phyloP scores from a whole-genome alignment of 768 basidiomycete genomes.

The Pleurotus eryngii region DNA sequence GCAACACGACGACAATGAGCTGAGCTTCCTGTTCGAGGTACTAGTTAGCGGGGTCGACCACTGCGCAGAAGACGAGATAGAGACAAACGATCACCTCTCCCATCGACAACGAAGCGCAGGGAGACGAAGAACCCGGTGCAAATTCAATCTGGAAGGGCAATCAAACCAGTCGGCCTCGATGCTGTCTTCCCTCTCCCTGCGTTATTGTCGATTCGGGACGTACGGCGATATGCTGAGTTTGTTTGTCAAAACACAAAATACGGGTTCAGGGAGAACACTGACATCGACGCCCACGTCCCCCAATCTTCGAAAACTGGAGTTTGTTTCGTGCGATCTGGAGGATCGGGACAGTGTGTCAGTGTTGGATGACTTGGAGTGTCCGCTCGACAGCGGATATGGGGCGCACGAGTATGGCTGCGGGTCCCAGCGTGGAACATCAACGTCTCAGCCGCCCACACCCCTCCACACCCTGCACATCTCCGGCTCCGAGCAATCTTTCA shows the following conservation, averaged over 20 bases:
- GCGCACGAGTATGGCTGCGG: too few relatives aligned
- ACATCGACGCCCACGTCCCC: background rate
- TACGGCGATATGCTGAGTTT: background rate
- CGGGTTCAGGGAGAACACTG: too few relatives aligned
- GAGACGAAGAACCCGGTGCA: too few relatives aligned
- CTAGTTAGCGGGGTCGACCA: too few relatives aligned
- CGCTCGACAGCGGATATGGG: too few relatives aligned
- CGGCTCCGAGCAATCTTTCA: background rate
- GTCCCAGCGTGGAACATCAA: background rate
- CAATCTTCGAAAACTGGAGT: background rate
- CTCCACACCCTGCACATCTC: background rate
- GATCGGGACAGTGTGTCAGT: background rate
- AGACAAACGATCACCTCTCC: too few relatives aligned
- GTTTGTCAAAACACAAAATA: too few relatives aligned
- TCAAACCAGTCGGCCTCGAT: too few relatives aligned
- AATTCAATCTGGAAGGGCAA: too few relatives aligned
- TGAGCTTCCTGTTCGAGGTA: background rate
- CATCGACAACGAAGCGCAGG: too few relatives aligned
- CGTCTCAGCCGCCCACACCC: background rate
- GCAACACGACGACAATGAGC: background rate
- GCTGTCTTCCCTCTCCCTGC: background rate
- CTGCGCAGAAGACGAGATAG: too few relatives aligned
- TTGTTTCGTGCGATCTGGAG: background rate
- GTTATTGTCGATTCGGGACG: background rate
- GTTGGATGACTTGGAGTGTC: too few relatives aligned